These are phyloP conservation scores for Oxyria digyna DNA, from an alignment of 148 eudicot genomes.

Conservation along the genomic window DNA sequence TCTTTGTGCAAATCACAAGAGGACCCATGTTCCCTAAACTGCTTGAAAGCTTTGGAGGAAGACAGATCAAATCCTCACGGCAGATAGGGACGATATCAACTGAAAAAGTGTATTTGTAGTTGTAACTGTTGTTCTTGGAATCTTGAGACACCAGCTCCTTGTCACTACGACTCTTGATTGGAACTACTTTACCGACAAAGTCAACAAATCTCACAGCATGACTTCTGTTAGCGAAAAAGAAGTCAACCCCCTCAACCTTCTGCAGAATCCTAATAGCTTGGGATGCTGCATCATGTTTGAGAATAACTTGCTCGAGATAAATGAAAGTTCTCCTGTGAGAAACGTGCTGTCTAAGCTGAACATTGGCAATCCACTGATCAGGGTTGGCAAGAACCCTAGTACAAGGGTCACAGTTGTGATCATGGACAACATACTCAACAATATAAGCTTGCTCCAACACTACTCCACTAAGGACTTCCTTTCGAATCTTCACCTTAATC, in stretches of 20 bases:
- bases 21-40: constrained; percentile 54
- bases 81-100: constrained; percentile 67
- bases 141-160: constrained; percentile 60
- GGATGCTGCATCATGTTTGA: constrained; percentile 47
- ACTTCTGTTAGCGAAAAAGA: constrained; percentile 58
- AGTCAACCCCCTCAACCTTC: constrained; percentile 56
- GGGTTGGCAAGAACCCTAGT: constrained; percentile 55
- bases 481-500: constrained; percentile 33
- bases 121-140: constrained; percentile 52
- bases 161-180: constrained; percentile 32
- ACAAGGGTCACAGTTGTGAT: constrained; percentile 64
- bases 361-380: constrained; percentile 70
- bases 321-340: constrained; percentile 72
- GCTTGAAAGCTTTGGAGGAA: constrained; percentile 40
- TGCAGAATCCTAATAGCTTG: constrained; percentile 39
- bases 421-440: constrained; percentile 55
- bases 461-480: constrained; percentile 49
- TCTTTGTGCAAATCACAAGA: constrained; percentile 51
- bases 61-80: constrained; percentile 72
- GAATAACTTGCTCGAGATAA: constrained; percentile 47
- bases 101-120: constrained; percentile 54
- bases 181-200: constrained; percentile 58
- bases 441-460: constrained; percentile 48
- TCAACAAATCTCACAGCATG: constrained; percentile 61
- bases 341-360: constrained; percentile 66